Evolutionary conservation across 2,329 filamentous ascomycete genomes (phyloP).

Genomic region (Diaporthe sp.): DNA sequence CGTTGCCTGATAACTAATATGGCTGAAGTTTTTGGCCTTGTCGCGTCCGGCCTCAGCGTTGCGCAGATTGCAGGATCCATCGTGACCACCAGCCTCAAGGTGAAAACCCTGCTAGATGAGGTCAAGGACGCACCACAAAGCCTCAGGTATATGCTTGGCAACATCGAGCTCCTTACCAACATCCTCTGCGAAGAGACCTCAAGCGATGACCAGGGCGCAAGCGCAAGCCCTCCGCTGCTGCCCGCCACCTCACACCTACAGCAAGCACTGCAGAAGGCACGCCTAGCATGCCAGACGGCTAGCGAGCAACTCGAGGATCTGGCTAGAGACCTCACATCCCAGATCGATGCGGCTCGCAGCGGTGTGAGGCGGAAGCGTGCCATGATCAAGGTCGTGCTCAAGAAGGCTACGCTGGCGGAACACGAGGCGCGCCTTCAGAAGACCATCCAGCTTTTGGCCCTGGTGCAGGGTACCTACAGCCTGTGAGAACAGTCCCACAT

Average conservation of each 20-base stretch:
- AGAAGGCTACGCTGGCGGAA: not conserved
- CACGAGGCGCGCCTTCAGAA: not conserved
- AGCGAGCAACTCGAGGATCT: not conserved
- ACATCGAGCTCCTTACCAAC: not conserved
- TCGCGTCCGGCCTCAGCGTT: slow-evolving; percentile 9
- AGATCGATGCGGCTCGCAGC: not conserved
- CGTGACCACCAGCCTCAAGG: not conserved
- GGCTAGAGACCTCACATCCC: not conserved
- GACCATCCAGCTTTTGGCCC: not conserved
- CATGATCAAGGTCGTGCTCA: slow-evolving; percentile 2
- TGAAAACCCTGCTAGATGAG: not conserved
- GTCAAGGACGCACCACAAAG: not conserved
- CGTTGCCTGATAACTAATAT: not conserved
- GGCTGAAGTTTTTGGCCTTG: not conserved
- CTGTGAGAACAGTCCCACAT: not conserved
- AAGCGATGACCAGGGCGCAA: fast-evolving
- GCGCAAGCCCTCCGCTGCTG: fast-evolving
- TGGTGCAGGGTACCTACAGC: not conserved
- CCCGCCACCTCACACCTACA: not conserved
- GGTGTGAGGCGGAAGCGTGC: not conserved
- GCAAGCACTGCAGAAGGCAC: not conserved
- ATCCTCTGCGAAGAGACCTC: not conserved
- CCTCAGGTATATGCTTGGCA: not conserved
- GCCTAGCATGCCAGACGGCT: not conserved
- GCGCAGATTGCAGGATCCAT: not conserved